phyloP scores from a whole-genome alignment of 495 filamentous ascomycete genomes.

The Penicillium soppii region DNA sequence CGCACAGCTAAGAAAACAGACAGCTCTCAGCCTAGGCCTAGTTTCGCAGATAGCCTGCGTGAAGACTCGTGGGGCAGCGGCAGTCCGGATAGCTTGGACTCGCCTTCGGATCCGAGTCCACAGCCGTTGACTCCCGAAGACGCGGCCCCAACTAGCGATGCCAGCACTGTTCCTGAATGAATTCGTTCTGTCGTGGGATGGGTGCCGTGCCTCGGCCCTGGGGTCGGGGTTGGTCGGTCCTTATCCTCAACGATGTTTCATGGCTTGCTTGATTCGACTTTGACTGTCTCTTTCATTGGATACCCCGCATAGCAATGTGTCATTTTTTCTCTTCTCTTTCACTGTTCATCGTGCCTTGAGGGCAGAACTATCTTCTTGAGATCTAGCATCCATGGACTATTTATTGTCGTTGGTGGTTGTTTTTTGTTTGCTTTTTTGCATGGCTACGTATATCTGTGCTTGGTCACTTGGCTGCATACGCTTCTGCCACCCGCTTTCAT shows the following conservation, averaged over 20 bases:
- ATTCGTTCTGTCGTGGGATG: not conserved
- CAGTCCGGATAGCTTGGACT: conserved; percentile 33
- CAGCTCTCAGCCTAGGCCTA: conserved; percentile 11
- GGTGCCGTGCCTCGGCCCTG: not conserved
- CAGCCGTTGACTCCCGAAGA: conserved; percentile 9
- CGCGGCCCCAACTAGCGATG: not conserved
- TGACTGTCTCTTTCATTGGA: conserved; percentile 37
- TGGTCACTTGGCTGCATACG: not conserved
- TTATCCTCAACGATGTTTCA: conserved; percentile 4
- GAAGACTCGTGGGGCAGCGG: conserved; percentile 40
- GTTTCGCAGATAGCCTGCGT: conserved; percentile 17
- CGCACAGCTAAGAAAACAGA: conserved; percentile 13
- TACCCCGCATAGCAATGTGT: conserved; percentile 35
- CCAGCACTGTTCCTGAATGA: not conserved
- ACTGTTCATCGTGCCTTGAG: conserved; percentile 4
- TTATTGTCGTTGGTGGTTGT: not conserved
- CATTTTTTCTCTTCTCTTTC: conserved; percentile 3
- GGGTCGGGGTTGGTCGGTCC: not conserved
- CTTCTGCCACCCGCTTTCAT: not conserved
- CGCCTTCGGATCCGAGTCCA: conserved; percentile 27
- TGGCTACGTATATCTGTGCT: not conserved
- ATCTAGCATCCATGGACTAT: too few species aligned
- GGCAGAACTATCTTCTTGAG: too few species aligned
- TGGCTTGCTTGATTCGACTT: conserved; percentile 25
- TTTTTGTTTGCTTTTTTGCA: conserved; percentile 2